A percentile compares a stretch with the other conserved stretches of the same genome.
Conservation (phyloP, 2,329 filamentous ascomycete species). For the Claviceps paspali region DNA sequence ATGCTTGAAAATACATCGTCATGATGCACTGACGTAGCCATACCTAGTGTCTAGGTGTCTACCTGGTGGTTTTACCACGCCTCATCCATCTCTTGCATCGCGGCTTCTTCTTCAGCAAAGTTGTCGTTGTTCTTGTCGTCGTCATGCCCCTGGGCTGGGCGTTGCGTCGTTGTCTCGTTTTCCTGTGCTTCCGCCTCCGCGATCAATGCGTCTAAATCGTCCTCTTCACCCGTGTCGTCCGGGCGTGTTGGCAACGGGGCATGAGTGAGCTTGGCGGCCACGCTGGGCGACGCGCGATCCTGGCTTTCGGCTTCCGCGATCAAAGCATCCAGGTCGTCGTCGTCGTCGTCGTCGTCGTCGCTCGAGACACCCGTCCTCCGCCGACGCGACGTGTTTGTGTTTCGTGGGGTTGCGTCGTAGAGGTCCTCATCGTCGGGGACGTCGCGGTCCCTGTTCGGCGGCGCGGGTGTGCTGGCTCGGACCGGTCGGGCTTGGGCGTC, state of each 20-base stretch:
- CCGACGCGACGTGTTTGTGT: no score
- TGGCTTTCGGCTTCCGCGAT: constrained; percentile 32
- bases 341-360: no score
- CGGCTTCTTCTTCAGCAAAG: constrained; percentile 50
- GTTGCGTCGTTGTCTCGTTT: not conserved
- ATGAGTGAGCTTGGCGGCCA: no score
- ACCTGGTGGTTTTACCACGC: constrained; percentile 19
- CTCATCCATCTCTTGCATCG: constrained; percentile 49
- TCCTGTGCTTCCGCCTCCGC: constrained; percentile 27
- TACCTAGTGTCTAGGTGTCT: no score
- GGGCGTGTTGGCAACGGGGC: not conserved
- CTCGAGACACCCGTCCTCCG: no score
- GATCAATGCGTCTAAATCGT: constrained; percentile 37
- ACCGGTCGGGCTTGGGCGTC: no score
- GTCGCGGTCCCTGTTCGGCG: constrained; percentile 10
- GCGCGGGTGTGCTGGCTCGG: constrained; percentile 11
- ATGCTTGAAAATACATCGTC: no score
- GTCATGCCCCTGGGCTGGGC: constrained; percentile 5
- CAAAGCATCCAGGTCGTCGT: constrained; percentile 37
- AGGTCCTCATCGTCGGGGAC: constrained; percentile 32
- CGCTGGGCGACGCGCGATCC: not conserved
- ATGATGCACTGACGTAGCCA: no score
- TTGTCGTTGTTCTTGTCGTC: constrained; percentile 12
- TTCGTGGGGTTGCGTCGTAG: constrained; percentile 36
- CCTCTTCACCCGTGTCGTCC: constrained; percentile 13